phyloP scores from a whole-genome alignment of 441 rosid species.

The Metrosideros polymorpha region DNA sequence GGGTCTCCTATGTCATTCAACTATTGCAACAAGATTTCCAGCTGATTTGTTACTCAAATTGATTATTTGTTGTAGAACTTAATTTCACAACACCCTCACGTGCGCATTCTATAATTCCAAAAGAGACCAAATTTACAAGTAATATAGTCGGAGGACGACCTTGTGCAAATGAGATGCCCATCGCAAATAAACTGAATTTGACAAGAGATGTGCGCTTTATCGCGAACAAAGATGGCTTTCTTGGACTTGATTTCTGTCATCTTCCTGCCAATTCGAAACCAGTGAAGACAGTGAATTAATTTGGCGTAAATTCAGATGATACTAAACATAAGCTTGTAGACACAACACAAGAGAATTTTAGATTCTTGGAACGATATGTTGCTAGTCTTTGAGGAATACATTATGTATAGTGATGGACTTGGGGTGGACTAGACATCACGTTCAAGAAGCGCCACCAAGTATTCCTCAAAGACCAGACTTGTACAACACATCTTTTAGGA shows the following conservation, averaged over 20 bases:
- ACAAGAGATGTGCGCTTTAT: slow-evolving; percentile 58
- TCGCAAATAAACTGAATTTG: slow-evolving; percentile 82
- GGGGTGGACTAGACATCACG: neutral
- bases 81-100: neutral
- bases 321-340: neutral
- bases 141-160: slow-evolving; percentile 23
- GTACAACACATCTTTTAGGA: neutral
- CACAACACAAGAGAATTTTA: neutral
- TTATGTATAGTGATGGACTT: neutral
- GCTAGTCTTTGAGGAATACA: no score
- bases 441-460: neutral
- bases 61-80: neutral
- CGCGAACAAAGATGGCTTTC: slow-evolving; percentile 56
- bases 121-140: neutral
- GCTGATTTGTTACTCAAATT: neutral
- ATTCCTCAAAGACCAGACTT: neutral
- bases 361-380: neutral
- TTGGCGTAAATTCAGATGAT: neutral
- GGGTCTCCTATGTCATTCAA: neutral
- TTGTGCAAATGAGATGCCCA: slow-evolving; percentile 45
- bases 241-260: slow-evolving; percentile 59
- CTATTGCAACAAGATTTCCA: neutral
- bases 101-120: accelerated
- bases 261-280: slow-evolving; percentile 40
- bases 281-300: slow-evolving; percentile 2